Conservation (phyloP, 805 yeast genomes). For the Pichia eremophila region DNA sequence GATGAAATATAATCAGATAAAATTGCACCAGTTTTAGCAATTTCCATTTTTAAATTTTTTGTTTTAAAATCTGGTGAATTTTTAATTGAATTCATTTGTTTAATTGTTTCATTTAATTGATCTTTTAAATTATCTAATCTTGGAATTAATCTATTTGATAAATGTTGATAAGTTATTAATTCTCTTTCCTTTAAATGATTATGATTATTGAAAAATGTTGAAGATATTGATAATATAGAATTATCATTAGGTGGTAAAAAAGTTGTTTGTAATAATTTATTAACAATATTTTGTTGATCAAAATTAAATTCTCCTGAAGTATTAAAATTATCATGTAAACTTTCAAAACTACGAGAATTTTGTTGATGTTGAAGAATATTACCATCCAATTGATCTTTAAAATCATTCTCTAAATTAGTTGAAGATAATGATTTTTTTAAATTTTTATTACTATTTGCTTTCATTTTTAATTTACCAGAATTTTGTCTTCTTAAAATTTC, state of each 20-base stretch:
- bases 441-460: slow-evolving; percentile 14
- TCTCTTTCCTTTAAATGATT: slow-evolving; percentile 31
- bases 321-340: background rate
- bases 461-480: slow-evolving; percentile 22
- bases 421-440: slow-evolving; percentile 17
- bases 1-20: slow-evolving; percentile 39
- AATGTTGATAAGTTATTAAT: slow-evolving; percentile 42
- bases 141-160: slow-evolving; percentile 40
- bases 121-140: slow-evolving; percentile 47
- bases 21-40: slow-evolving; percentile 52
- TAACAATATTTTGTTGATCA: slow-evolving; percentile 19
- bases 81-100: slow-evolving; percentile 46
- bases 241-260: slow-evolving; percentile 28
- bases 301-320: background rate
- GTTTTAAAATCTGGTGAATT: slow-evolving; percentile 42
- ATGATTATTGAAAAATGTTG: slow-evolving; percentile 25
- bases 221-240: slow-evolving; percentile 30
- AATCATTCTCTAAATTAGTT: slow-evolving; percentile 4
- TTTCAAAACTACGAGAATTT: background rate
- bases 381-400: background rate
- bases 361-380: background rate
- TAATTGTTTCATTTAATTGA: slow-evolving; percentile 42
- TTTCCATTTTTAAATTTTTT: slow-evolving; percentile 48
- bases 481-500: slow-evolving; percentile 23
- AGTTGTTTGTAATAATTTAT: slow-evolving; percentile 41